phyloP scores from a whole-genome alignment of 2,329 filamentous ascomycete species.

The Arthroderma sp. region DNA sequence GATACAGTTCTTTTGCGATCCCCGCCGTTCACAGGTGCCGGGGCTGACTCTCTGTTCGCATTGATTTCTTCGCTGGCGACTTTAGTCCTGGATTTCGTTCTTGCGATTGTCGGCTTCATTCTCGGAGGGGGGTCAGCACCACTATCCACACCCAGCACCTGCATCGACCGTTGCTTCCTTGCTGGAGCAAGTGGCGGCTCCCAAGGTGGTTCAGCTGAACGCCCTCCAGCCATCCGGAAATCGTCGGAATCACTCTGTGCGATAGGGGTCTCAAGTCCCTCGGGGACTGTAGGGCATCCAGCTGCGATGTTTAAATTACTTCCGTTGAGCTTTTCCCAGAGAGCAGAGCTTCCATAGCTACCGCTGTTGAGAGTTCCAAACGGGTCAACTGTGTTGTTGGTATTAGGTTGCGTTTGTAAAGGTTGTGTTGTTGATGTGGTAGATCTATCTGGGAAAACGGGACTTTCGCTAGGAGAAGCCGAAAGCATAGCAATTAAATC shows the following conservation, averaged over 20 bases:
- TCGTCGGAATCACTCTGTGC: constrained; percentile 34
- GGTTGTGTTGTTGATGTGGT: constrained; percentile 17
- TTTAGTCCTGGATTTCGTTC: constrained; percentile 29
- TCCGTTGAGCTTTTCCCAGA: constrained; percentile 38
- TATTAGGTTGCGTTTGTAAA: constrained; percentile 25
- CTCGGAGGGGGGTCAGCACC: constrained; percentile 48
- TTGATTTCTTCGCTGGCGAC: constrained; percentile 27
- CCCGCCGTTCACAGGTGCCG: constrained; percentile 22
- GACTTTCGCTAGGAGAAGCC: constrained; percentile 20
- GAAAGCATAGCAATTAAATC: constrained; percentile 45
- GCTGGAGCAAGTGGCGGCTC: constrained; percentile 33
- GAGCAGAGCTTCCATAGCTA: constrained; percentile 28
- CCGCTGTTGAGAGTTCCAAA: constrained; percentile 24
- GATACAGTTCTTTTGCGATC: constrained; percentile 89
- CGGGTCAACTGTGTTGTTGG: constrained; percentile 28
- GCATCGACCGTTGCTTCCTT: constrained; percentile 41
- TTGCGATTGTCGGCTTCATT: constrained; percentile 42
- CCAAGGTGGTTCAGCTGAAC: constrained; percentile 21
- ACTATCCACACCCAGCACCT: constrained; percentile 38
- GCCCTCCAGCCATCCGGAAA: constrained; percentile 21
- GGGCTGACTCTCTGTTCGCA: constrained; percentile 19
- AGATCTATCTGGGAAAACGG: constrained; percentile 20
- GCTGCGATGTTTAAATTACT: constrained; percentile 31
- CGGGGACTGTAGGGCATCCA: constrained; percentile 25
- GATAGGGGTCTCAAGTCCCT: constrained; percentile 53